Percentiles rank a stretch among this genome's conserved stretches.
Conservation (phyloP, 2,329 filamentous ascomycete species). For the Penicillium sp. region DNA sequence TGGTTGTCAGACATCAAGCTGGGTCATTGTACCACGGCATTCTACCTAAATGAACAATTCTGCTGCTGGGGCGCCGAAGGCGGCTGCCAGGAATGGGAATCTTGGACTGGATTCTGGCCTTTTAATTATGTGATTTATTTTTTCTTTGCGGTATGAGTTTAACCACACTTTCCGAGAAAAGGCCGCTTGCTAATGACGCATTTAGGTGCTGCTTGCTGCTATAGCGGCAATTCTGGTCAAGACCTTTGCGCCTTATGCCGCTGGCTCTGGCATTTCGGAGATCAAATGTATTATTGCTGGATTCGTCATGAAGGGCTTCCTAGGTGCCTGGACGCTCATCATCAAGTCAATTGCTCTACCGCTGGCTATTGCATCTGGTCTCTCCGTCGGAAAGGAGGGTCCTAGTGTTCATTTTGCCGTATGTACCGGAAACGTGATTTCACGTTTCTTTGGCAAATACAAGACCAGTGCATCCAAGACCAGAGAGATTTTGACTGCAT, state of each 20-base stretch:
- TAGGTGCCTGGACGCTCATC: slow-evolving; percentile 84
- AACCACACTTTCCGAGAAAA: background rate
- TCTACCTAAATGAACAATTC: slow-evolving; percentile 96
- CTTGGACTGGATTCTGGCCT: slow-evolving; percentile 76
- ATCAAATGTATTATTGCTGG: slow-evolving; percentile 99
- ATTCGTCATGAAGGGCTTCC: slow-evolving; percentile 98
- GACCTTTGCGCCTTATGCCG: slow-evolving; percentile 90
- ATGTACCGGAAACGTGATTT: slow-evolving; percentile 95
- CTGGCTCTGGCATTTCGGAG: slow-evolving; percentile 94
- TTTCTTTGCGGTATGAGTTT: slow-evolving; percentile 67
- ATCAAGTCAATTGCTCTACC: slow-evolving; percentile 94
- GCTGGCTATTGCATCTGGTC: slow-evolving; percentile 86
- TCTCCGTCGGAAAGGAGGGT: slow-evolving; percentile 95
- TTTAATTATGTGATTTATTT: slow-evolving; percentile 89
- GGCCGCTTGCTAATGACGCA: background rate
- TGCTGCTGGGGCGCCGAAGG: slow-evolving; percentile 96
- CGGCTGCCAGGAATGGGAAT: slow-evolving; percentile 84
- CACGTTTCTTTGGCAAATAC: slow-evolving; percentile 89
- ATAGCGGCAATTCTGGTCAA: slow-evolving; percentile 83
- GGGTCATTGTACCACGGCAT: slow-evolving; percentile 92
- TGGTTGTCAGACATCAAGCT: slow-evolving; percentile 96
- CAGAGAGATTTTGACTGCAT: slow-evolving; percentile 90
- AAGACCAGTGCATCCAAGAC: slow-evolving; percentile 89
- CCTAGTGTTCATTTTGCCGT: slow-evolving; percentile 99
- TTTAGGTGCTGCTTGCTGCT: slow-evolving; percentile 73